Conservation (phyloP, 257 asterid genomes). For the Coffea eugenioides region DNA sequence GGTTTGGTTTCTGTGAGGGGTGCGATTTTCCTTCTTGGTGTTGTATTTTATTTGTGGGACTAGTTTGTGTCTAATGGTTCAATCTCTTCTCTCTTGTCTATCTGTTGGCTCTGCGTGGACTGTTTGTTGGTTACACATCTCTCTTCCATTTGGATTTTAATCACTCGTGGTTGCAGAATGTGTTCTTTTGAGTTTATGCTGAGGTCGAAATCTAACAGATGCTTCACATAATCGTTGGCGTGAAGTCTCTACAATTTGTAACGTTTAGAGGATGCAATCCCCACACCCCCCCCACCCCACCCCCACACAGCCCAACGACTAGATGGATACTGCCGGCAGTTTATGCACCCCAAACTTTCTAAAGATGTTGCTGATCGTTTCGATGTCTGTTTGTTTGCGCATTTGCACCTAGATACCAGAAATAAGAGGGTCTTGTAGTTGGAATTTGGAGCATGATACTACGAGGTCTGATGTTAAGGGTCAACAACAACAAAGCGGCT, state of each 20-base stretch:
- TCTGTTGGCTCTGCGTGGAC: not conserved
- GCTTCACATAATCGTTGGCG: not conserved
- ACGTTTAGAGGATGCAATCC: not conserved
- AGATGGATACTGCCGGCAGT: not conserved
- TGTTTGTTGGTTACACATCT: not conserved
- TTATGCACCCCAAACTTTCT: too few relatives aligned
- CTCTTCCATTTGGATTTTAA: not conserved
- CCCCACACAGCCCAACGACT: too few relatives aligned
- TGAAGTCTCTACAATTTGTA: not conserved
- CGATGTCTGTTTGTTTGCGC: too few relatives aligned
- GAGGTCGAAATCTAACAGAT: too few relatives aligned
- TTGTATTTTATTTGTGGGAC: conserved; percentile 41
- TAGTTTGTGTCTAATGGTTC: conserved; percentile 25
- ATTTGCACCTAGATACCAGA: too few relatives aligned
- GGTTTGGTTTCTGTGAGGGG: conserved; percentile 36
- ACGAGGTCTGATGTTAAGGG: too few relatives aligned
- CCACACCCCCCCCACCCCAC: too few relatives aligned
- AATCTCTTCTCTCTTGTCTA: not conserved
- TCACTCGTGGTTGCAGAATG: conserved; percentile 18
- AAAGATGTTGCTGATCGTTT: not conserved
- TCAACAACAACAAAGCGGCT: too few relatives aligned
- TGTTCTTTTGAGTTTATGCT: not conserved
- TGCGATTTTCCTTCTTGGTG: conserved; percentile 18
- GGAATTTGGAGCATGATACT: too few relatives aligned
- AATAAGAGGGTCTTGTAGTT: too few relatives aligned